Conservation (phyloP, 805 yeast genomes). For the Lachancea fermentati region DNA sequence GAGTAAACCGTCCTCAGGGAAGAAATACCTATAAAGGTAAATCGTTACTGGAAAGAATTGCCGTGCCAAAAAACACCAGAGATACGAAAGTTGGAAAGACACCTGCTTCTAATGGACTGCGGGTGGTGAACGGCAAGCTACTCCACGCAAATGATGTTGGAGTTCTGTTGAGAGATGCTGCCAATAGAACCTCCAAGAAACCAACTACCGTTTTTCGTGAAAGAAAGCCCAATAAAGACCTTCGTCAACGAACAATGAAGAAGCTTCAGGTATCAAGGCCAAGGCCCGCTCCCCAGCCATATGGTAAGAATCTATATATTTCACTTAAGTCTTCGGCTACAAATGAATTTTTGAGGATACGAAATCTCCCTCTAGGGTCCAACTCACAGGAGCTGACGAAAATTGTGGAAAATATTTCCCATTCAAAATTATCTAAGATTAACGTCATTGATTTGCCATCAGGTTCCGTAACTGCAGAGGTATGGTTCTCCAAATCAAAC, state of each 20-base stretch:
- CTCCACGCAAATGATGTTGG: constrained; percentile 26
- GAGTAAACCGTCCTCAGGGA: not conserved
- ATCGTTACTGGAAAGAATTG: constrained; percentile 3
- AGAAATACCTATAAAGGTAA: constrained; percentile 1
- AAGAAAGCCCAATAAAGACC: not conserved
- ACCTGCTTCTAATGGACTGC: constrained; percentile 13
- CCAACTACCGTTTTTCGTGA: not conserved
- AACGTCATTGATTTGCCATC: constrained; percentile 34
- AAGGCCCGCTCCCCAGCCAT: constrained; percentile 4
- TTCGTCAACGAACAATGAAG: not conserved
- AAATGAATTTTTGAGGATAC: constrained; percentile 14
- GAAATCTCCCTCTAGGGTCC: constrained; percentile 28
- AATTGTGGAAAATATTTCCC: constrained; percentile 20
- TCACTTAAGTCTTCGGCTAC: constrained; percentile 15
- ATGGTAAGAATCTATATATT: constrained; percentile 18
- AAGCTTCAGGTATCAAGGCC: constrained; percentile 4
- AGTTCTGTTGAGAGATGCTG: constrained; percentile 17
- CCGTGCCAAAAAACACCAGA: not conserved
- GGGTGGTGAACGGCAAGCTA: constrained; percentile 26
- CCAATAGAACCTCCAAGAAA: constrained; percentile 1
- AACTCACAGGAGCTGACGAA: constrained; percentile 20
- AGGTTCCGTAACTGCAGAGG: constrained; percentile 37
- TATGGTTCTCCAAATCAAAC: constrained; percentile 28
- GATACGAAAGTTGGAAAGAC: not conserved
- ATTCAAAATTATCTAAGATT: constrained; percentile 17